Percentiles rank a stretch among this genome's conserved stretches.
phyloP scores from a whole-genome alignment of 176 grass and related monocot species.

The Oryza officinalis region DNA sequence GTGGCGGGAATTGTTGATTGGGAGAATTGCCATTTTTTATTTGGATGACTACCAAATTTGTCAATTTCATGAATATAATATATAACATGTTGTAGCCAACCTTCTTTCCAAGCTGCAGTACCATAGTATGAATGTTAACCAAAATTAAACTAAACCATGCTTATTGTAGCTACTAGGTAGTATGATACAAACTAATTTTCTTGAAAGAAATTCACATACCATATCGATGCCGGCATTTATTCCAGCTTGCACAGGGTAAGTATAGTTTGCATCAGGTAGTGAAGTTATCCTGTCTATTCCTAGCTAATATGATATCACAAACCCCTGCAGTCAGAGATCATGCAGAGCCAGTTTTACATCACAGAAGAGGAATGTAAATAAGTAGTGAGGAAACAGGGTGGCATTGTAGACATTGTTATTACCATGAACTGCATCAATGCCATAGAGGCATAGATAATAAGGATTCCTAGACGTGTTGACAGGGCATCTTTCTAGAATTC shows the following conservation, averaged over 20 bases:
- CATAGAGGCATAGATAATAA: constrained; percentile 98
- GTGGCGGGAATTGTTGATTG: constrained; percentile 59
- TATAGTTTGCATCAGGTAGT: constrained; percentile 76
- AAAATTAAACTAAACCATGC: constrained; percentile 12
- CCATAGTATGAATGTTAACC: background rate
- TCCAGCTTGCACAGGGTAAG: constrained; percentile 90
- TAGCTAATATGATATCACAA: constrained; percentile 96
- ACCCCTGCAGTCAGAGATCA: constrained; percentile 61
- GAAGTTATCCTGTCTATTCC: constrained; percentile 86
- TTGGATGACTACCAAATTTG: constrained; percentile 22
- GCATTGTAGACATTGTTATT: constrained; percentile 96
- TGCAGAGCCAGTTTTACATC: constrained; percentile 18
- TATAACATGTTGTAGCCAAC: constrained; percentile 36
- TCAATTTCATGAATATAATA: constrained; percentile 7
- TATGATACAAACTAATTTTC: constrained; percentile 9
- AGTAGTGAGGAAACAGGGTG: constrained; percentile 94
- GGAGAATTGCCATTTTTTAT: constrained; percentile 86
- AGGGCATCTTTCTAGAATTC: constrained; percentile 92
- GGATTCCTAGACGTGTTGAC: constrained; percentile 84
- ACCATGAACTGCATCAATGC: constrained; percentile 98
- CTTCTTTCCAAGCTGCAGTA: constrained; percentile 85
- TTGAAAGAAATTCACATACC: constrained; percentile 49
- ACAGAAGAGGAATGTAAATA: constrained; percentile 38
- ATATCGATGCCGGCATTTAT: constrained; percentile 97
- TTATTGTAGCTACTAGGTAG: constrained; percentile 4